phyloP scores from a whole-genome alignment of 2,329 filamentous ascomycete species.

The Clarireedia monteithiana region DNA sequence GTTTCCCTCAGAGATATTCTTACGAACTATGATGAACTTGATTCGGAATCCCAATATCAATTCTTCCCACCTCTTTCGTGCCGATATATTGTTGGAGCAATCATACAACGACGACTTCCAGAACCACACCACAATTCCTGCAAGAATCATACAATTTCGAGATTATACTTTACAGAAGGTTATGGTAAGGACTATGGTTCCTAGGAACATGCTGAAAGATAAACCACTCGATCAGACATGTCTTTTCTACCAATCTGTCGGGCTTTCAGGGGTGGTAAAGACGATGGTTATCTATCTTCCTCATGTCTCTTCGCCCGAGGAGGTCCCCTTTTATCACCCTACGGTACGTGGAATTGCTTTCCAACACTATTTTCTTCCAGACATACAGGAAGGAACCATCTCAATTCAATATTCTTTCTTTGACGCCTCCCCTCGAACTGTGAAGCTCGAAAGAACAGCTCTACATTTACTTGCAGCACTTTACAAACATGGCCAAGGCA shows the following conservation, averaged over 20 bases:
- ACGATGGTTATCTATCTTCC: conserved; percentile 71
- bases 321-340: conserved; percentile 86
- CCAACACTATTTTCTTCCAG: conserved; percentile 55
- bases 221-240: conserved; percentile 74
- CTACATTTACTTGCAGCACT: conserved; percentile 60
- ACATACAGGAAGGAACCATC: conserved; percentile 38
- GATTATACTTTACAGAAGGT: conserved; percentile 47
- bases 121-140: conserved; percentile 26
- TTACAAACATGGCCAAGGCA: conserved; percentile 66
- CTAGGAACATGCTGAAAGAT: conserved; percentile 73
- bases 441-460: conserved; percentile 57
- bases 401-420: conserved; percentile 57
- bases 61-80: conserved; percentile 68
- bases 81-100: conserved; percentile 60
- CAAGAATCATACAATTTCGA: conserved; percentile 38
- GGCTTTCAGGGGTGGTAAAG: conserved; percentile 25
- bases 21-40: conserved; percentile 63
- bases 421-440: conserved; percentile 24
- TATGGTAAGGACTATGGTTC: conserved; percentile 70
- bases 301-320: conserved; percentile 51
- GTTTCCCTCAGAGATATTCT: conserved; percentile 57
- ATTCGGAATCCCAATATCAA: conserved; percentile 76
- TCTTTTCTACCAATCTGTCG: conserved; percentile 49
- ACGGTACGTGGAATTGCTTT: conserved; percentile 67
- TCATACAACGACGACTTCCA: conserved; percentile 28